Evolutionary conservation across 2,329 filamentous ascomycete species (phyloP).

Genomic region (Pseudogymnoascus sp.): DNA sequence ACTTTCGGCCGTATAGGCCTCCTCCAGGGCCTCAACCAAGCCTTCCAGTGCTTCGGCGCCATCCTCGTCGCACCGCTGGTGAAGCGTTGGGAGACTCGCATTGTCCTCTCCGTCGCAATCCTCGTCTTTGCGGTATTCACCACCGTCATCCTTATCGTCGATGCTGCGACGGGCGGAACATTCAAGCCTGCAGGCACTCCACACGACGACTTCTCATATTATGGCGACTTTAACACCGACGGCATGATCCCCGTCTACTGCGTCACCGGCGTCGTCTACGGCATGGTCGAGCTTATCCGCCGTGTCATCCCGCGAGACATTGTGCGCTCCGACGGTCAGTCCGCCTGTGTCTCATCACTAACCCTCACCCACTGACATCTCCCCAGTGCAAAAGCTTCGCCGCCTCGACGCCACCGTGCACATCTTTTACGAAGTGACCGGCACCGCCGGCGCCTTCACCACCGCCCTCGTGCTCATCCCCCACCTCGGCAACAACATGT

Average conservation of each 20-base stretch:
- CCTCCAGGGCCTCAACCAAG: constrained; percentile 42
- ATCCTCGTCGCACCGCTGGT: constrained; percentile 45
- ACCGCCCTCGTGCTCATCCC: constrained; percentile 45
- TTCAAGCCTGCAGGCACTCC: constrained; percentile 31
- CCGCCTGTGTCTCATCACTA: constrained; percentile 35
- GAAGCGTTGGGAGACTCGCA: constrained; percentile 40
- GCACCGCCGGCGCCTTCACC: constrained; percentile 40
- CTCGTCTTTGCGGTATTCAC: constrained; percentile 41
- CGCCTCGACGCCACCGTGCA: constrained; percentile 27
- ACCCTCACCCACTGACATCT: constrained; percentile 42
- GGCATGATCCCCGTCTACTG: constrained; percentile 44
- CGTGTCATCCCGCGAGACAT: constrained; percentile 45
- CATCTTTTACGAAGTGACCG: constrained; percentile 43
- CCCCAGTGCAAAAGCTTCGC: constrained; percentile 29
- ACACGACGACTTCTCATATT: constrained; percentile 36
- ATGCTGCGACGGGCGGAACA: constrained; percentile 41
- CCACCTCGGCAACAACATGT: constrained; percentile 43
- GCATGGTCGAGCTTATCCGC: constrained; percentile 46
- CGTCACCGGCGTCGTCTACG: constrained; percentile 36
- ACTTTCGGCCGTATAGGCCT: constrained; percentile 42
- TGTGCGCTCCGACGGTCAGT: constrained; percentile 37
- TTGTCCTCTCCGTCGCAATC: constrained; percentile 38
- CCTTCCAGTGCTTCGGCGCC: constrained; percentile 43
- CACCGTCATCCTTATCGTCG: constrained; percentile 40
- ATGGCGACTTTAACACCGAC: constrained; percentile 55